These are phyloP conservation scores for Neurospora terricola DNA, from an alignment of 495 filamentous ascomycete genomes.

Conservation along the genomic window DNA sequence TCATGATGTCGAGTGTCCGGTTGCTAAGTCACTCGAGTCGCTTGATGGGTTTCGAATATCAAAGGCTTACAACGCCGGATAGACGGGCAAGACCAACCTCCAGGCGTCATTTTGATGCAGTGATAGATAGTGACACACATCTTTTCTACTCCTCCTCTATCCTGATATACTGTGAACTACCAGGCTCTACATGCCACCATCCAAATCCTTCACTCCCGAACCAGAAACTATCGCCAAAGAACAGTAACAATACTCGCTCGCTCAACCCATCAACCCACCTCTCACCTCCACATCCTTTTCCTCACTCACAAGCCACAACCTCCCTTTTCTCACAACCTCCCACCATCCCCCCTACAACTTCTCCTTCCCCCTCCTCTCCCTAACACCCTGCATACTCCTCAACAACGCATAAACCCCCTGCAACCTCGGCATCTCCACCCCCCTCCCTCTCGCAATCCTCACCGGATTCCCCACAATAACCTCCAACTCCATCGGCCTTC, in stretches of 20 bases:
- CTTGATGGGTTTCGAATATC: background rate
- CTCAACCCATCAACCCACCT: background rate
- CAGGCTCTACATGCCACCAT: background rate
- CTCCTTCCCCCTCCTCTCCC: slow-evolving; percentile 22
- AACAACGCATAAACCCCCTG: slow-evolving; percentile 43
- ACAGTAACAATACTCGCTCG: background rate
- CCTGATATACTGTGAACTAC: background rate
- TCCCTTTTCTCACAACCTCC: too few species aligned
- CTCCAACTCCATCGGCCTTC: slow-evolving; percentile 47
- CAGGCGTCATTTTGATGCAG: background rate
- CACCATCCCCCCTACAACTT: slow-evolving; percentile 30
- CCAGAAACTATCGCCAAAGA: background rate
- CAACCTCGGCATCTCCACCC: slow-evolving; percentile 43
- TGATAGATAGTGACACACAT: background rate
- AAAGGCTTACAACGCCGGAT: background rate
- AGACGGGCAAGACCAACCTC: background rate
- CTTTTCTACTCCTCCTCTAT: background rate
- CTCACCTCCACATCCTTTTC: background rate
- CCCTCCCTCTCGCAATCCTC: slow-evolving; percentile 37
- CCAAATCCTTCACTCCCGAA: background rate
- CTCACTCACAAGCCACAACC: background rate
- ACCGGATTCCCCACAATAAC: slow-evolving; percentile 53
- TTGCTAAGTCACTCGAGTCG: background rate
- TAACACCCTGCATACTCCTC: slow-evolving; percentile 34
- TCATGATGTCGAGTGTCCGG: too few species aligned